A percentile compares a stretch with the other conserved stretches of the same genome.
phyloP scores from a whole-genome alignment of 202 grass and related monocot species.

The Carex arenaria region DNA sequence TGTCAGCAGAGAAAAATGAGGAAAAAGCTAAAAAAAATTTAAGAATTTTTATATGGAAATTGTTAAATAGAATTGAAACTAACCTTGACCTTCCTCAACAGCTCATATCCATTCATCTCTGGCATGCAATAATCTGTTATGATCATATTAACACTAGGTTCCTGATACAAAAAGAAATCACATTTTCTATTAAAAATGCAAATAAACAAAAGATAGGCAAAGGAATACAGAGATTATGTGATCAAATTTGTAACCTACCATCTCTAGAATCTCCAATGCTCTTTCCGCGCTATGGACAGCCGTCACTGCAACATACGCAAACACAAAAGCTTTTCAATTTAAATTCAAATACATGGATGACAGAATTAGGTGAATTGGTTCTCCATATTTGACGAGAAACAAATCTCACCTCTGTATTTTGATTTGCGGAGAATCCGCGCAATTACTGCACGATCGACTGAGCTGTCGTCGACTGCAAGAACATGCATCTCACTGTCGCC shows the following conservation, averaged over 20 bases:
- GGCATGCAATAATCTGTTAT: conserved; percentile 98
- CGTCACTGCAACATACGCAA: conserved; percentile 42
- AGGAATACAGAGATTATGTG: neutral
- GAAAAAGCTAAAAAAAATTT: neutral
- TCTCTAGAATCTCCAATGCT: conserved; percentile 61
- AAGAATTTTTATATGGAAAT: neutral
- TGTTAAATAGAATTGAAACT: neutral
- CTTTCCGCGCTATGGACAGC: conserved; percentile 68
- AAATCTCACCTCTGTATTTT: conserved; percentile 56
- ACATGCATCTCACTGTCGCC: conserved; percentile 44
- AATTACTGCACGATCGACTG: conserved; percentile 63
- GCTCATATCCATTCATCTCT: conserved; percentile 82
- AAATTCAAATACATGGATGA: neutral
- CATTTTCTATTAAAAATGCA: conserved; percentile 14
- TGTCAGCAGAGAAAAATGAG: neutral
- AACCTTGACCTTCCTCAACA: conserved; percentile 72
- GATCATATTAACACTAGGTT: conserved; percentile 49
- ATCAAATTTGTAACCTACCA: conserved; percentile 26
- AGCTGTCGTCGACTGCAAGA: conserved; percentile 79
- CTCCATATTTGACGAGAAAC: neutral
- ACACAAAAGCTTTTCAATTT: neutral
- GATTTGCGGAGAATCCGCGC: conserved; percentile 65
- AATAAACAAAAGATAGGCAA: neutral
- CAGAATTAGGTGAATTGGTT: neutral
- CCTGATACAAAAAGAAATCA: conserved; percentile 21